Evolutionary conservation across 2,329 filamentous ascomycete species (phyloP).

Genomic region (Macroventuria anomochaeta): DNA sequence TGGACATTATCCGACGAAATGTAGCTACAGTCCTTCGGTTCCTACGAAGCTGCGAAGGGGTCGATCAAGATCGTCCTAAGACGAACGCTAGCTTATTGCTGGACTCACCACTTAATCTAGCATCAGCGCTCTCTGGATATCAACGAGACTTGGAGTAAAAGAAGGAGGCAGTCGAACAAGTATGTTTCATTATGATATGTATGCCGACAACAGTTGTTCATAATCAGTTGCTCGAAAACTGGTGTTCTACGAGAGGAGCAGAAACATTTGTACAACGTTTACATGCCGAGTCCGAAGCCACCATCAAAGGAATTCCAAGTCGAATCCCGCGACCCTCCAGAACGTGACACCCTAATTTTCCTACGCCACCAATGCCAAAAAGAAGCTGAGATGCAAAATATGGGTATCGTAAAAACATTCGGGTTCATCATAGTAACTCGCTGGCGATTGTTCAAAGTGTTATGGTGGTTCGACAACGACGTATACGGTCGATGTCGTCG

Average conservation of each 20-base stretch:
- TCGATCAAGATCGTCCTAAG: neutral
- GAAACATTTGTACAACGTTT: neutral
- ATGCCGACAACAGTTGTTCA: neutral
- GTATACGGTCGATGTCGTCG: neutral
- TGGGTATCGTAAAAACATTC: conserved; percentile 2
- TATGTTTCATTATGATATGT: neutral
- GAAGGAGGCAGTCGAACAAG: neutral
- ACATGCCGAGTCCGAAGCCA: neutral
- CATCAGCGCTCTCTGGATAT: neutral
- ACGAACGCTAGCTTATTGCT: neutral
- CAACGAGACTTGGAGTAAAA: neutral
- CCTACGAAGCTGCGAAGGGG: neutral
- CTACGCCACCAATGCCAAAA: conserved; percentile 5
- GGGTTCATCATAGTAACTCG: neutral
- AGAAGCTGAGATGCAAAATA: neutral
- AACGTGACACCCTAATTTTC: neutral
- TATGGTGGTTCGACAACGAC: no score
- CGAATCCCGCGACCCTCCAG: neutral
- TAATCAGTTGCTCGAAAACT: neutral
- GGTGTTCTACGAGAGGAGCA: neutral
- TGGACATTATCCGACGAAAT: neutral
- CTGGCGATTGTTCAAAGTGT: conserved; percentile 1
- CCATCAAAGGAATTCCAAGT: conserved; percentile 10
- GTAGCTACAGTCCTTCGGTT: neutral
- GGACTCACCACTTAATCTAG: conserved; percentile 1